Conservation (phyloP, 371 early-diverging fungal genomes). For the Capniomyces stellatus region DNA sequence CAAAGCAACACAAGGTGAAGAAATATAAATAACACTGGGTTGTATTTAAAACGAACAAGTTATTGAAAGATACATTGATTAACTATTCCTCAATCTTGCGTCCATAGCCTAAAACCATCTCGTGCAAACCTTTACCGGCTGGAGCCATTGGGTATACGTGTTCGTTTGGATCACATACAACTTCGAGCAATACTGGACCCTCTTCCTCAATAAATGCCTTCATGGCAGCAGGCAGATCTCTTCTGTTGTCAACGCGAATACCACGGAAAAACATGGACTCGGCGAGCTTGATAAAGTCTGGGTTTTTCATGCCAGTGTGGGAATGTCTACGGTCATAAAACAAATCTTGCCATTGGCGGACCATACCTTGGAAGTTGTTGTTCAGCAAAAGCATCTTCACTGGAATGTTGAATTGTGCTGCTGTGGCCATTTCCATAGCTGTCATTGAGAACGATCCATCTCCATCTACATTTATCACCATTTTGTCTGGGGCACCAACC, state of each 20-base stretch:
- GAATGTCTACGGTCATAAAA: conserved; percentile 92
- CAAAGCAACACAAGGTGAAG: too few relatives aligned
- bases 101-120: conserved; percentile 33
- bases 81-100: conserved; percentile 19
- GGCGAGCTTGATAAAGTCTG: conserved; percentile 93
- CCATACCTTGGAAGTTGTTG: conserved; percentile 98
- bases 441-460: conserved; percentile 97
- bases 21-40: too few relatives aligned
- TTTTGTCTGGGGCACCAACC: conserved; percentile 77
- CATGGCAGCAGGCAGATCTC: conserved; percentile 75
- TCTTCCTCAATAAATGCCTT: conserved; percentile 67
- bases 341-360: conserved; percentile 96
- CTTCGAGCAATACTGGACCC: conserved; percentile 83
- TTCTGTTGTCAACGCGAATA: conserved; percentile 56
- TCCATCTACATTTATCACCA: conserved; percentile 92
- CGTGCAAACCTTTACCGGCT: conserved; percentile 80
- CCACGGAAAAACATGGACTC: conserved; percentile 87
- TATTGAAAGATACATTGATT: too few relatives aligned
- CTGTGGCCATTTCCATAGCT: conserved; percentile 90
- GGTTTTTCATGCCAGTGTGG: conserved; percentile 84
- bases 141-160: conserved; percentile 96
- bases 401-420: conserved; percentile 85
- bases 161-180: conserved; percentile 72
- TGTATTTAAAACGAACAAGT: too few relatives aligned
- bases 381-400: conserved; percentile 89